Evolutionary conservation across 805 yeast genomes (phyloP).

Genomic region (Torulaspora microellipsoides): DNA sequence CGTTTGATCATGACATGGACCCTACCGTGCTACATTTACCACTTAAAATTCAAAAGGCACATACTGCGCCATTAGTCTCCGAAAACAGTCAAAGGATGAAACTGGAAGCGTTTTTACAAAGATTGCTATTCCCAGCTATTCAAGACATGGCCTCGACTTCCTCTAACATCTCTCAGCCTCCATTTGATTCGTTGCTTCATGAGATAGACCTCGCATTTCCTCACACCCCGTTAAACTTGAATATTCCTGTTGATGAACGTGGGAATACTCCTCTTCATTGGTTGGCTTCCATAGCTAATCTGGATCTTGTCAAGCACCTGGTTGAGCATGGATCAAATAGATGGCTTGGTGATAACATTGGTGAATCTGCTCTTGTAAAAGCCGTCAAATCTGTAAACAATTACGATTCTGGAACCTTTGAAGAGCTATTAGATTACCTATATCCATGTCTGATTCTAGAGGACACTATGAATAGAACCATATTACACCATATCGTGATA

Average conservation of each 20-base stretch:
- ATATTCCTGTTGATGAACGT: constrained; percentile 85
- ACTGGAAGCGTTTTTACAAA: constrained; percentile 31
- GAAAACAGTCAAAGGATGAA: constrained; percentile 26
- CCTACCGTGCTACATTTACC: constrained; percentile 10
- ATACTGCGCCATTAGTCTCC: constrained; percentile 9
- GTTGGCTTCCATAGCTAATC: constrained; percentile 88
- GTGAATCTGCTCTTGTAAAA: constrained; percentile 83
- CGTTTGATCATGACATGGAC: constrained; percentile 19
- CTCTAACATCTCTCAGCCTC: constrained; percentile 9
- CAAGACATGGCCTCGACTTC: constrained; percentile 8
- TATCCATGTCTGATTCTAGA: constrained; percentile 66
- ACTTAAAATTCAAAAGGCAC: constrained; percentile 11
- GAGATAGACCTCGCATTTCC: constrained; percentile 28
- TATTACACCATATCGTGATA: constrained; percentile 80
- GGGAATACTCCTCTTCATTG: constrained; percentile 95
- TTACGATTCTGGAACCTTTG: constrained; percentile 73
- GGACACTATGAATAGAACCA: constrained; percentile 71
- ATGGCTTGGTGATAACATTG: constrained; percentile 63
- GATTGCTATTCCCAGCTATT: constrained; percentile 27
- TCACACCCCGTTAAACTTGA: constrained; percentile 45
- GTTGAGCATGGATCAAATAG: constrained; percentile 66
- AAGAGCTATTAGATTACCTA: constrained; percentile 60
- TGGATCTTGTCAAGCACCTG: constrained; percentile 61
- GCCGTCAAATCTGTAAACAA: constrained; percentile 72
- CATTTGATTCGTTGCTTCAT: constrained; percentile 21